A percentile compares a stretch with the other conserved stretches of the same genome.
phyloP scores from a whole-genome alignment of 2,329 filamentous ascomycete species.

The Aspergillus fijiensis region DNA sequence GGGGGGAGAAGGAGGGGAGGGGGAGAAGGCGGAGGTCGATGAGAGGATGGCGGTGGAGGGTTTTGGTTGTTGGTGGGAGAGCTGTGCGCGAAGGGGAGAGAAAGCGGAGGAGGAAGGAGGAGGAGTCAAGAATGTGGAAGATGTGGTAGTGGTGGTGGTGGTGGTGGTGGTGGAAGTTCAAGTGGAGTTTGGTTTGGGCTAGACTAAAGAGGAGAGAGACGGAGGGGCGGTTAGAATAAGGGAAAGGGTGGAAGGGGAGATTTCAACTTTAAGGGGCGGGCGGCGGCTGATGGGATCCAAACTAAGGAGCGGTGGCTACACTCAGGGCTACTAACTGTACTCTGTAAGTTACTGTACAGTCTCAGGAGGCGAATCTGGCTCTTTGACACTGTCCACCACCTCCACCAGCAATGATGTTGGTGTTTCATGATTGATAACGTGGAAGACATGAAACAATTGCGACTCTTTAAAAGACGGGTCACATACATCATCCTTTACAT shows the following conservation, averaged over 20 bases:
- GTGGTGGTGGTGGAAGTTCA: too few relatives aligned
- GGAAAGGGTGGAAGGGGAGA: constrained; percentile 7
- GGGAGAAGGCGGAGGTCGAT: too few relatives aligned
- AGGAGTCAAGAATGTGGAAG: too few relatives aligned
- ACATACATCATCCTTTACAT: too few relatives aligned
- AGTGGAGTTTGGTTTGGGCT: constrained; percentile 19
- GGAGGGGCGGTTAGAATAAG: constrained; percentile 7
- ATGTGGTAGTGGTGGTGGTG: not conserved
- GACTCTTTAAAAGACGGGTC: not conserved
- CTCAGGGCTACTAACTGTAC: too few relatives aligned
- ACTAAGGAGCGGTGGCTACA: constrained; percentile 16
- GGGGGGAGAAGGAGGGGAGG: not conserved
- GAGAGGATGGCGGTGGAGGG: too few relatives aligned
- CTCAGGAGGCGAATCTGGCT: constrained; percentile 13
- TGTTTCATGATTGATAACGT: not conserved
- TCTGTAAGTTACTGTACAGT: not conserved
- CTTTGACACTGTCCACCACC: constrained; percentile 2
- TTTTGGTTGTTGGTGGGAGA: too few relatives aligned
- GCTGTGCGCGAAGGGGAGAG: too few relatives aligned
- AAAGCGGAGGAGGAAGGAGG: constrained; percentile 6
- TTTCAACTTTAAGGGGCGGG: too few relatives aligned
- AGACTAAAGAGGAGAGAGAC: constrained; percentile 27
- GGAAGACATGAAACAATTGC: not conserved
- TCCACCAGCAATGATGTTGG: not conserved
- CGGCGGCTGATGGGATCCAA: constrained; percentile 5